Evolutionary conservation across 805 yeast species (phyloP), one percentile per base, ranked within the genome.

Genomic region (Brettanomyces custersianus): DNA sequence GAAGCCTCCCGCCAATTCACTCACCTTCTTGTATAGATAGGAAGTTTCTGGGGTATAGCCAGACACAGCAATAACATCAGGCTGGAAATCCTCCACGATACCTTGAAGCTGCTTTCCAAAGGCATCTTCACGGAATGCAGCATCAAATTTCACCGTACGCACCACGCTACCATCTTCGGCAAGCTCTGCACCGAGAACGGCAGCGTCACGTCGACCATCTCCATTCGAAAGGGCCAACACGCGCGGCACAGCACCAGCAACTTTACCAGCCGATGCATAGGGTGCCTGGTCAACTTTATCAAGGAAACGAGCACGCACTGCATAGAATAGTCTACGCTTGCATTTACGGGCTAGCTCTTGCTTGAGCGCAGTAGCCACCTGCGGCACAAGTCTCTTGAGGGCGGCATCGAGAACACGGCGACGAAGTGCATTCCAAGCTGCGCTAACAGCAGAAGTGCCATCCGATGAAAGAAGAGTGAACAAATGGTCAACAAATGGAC

Each of bases 271-370:
- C 5, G 97, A 95, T 46, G 82, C 77, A 58, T 65, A 88, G 22
- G 99, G 96, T 2, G 97, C 95, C 63, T 88, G 97, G 55, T 90
- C 92, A 24, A 92, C 68, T 49, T 78, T 80, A 17, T 72, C 67
- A 54, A 74, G 64, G 50, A 90, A 81, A 20, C 71, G 65, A 29
- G 71, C 68, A 46, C 97, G 78, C 24, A 90, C 74, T 40, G 79
- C 78, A 39, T 66, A 70, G 34, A 77, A 77, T 31, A 92, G 66
- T 29, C 74, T 54, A 38, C 82, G 70, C 54, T 83, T 83, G 61
- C 95, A 82, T 38, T 71, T 79, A 39, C 80, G 72, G 37, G 86
- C 74, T 37, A 90, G 65, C 37, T 78, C 82, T 49, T 88, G 97
- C 43, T 88, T 84, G 34, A 92, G 78, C 51, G 82, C 83, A 33